Conservation (phyloP, 116 monocot genomes). For the Posidonia oceanica region DNA sequence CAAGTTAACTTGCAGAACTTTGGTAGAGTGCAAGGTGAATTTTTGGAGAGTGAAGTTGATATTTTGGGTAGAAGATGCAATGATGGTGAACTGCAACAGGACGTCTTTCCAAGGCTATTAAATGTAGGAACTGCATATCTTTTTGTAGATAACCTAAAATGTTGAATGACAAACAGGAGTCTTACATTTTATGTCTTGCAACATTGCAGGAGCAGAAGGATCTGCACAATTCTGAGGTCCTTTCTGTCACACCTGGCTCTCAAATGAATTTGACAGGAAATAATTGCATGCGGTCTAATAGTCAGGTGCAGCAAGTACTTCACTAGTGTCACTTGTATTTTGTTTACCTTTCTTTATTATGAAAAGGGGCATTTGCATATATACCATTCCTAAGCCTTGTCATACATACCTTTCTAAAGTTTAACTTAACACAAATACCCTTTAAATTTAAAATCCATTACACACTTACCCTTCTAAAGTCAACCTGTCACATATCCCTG, state of each 20-base stretch:
- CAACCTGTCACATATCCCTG: no score
- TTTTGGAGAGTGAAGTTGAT: conserved; percentile 20
- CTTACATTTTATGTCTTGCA: not conserved
- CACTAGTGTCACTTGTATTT: not conserved
- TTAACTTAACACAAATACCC: no score
- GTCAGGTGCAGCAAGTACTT: conserved; percentile 22
- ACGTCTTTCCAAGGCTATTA: conserved; percentile 9
- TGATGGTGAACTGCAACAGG: conserved; percentile 15
- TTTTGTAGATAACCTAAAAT: not conserved
- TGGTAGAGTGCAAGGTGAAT: conserved; percentile 20
- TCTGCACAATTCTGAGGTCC: conserved; percentile 9
- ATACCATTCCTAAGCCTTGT: no score
- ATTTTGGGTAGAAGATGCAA: conserved; percentile 15
- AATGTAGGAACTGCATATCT: conserved; percentile 5
- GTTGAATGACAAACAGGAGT: not conserved
- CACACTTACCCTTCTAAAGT: no score
- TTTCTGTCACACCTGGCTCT: conserved; percentile 16
- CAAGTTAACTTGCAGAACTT: conserved; percentile 25
- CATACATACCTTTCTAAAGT: no score
- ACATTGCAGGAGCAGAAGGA: conserved; percentile 32
- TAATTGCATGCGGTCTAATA: conserved; percentile 10
- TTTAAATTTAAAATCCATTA: no score
- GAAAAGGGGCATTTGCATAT: no score
- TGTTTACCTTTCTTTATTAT: no score
- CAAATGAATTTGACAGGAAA: conserved; percentile 16